Conservation (phyloP, 495 filamentous ascomycete genomes). For the Aspergillus leporis region DNA sequence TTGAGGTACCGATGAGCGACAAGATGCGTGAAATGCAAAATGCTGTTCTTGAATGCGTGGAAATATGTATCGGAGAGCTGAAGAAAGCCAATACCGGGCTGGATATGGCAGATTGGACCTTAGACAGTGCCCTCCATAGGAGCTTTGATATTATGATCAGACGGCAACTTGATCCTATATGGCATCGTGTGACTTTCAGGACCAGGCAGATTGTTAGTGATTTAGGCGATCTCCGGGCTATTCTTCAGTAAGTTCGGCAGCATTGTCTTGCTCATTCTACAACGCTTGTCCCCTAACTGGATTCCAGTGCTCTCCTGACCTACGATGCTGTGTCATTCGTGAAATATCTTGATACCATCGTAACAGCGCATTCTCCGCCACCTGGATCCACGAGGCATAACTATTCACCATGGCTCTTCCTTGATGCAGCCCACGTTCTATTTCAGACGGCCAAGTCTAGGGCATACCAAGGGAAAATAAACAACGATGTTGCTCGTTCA, state of each 20-base stretch:
- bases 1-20: conserved; percentile 96
- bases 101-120: conserved; percentile 96
- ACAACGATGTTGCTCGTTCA: conserved; percentile 38
- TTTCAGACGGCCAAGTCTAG: conserved; percentile 88
- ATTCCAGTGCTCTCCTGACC: conserved; percentile 63
- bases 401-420: conserved; percentile 94
- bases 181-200: conserved; percentile 94
- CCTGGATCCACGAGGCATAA: conserved; percentile 84
- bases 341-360: conserved; percentile 90
- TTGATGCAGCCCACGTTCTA: conserved; percentile 92
- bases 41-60: conserved; percentile 93
- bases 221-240: conserved; percentile 78
- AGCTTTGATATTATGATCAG: conserved; percentile 88
- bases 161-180: conserved; percentile 91
- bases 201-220: conserved; percentile 93
- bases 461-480: conserved; percentile 76
- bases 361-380: conserved; percentile 84
- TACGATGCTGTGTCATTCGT: conserved; percentile 92
- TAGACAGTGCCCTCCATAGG: conserved; percentile 90
- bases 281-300: conserved; percentile 20
- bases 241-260: conserved; percentile 64
- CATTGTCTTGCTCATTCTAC: neutral
- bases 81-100: conserved; percentile 86
- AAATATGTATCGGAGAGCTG: conserved; percentile 87
- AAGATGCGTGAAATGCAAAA: conserved; percentile 91